These are phyloP conservation scores for Hebeloma cylindrosporum DNA, from an alignment of 768 basidiomycete species.

Conservation along the genomic window DNA sequence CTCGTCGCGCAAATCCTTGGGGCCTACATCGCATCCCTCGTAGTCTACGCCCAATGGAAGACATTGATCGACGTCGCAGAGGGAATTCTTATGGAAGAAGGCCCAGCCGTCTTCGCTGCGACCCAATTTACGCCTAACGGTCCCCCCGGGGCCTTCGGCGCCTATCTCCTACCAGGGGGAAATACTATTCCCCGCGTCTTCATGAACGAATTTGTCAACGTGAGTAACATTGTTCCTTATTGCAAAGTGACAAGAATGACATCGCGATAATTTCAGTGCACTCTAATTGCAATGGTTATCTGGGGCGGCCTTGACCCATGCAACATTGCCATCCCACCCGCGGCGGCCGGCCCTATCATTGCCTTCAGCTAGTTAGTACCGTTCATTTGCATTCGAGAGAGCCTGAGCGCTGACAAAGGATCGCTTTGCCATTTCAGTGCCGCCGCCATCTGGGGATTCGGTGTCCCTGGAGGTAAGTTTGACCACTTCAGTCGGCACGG, in stretches of 20 bases:
- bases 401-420: too few relatives aligned
- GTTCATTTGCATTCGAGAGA: too few relatives aligned
- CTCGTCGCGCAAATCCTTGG: conserved; percentile 67
- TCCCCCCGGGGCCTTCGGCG: conserved; percentile 52
- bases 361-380: conserved; percentile 56
- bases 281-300: conserved; percentile 49
- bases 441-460: conserved; percentile 60
- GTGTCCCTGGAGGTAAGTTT: conserved; percentile 46
- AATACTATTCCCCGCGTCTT: conserved; percentile 46
- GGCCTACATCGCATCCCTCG: conserved; percentile 58
- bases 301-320: conserved; percentile 59
- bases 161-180: conserved; percentile 47
- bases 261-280: conserved; percentile 24
- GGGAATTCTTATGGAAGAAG: conserved; percentile 24
- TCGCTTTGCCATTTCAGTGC: too few relatives aligned
- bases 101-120: conserved; percentile 21
- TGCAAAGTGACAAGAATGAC: background rate
- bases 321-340: conserved; percentile 56
- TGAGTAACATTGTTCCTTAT: conserved; percentile 26
- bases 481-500: background rate
- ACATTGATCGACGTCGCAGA: conserved; percentile 43
- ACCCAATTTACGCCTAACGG: conserved; percentile 40
- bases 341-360: conserved; percentile 50
- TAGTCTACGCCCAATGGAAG: conserved; percentile 65
- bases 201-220: conserved; percentile 57